Percentiles rank a stretch among this genome's conserved stretches.
Evolutionary conservation across 192 early-diverging fungal genomes (phyloP).

Genomic region (Obelidium mucronatum): DNA sequence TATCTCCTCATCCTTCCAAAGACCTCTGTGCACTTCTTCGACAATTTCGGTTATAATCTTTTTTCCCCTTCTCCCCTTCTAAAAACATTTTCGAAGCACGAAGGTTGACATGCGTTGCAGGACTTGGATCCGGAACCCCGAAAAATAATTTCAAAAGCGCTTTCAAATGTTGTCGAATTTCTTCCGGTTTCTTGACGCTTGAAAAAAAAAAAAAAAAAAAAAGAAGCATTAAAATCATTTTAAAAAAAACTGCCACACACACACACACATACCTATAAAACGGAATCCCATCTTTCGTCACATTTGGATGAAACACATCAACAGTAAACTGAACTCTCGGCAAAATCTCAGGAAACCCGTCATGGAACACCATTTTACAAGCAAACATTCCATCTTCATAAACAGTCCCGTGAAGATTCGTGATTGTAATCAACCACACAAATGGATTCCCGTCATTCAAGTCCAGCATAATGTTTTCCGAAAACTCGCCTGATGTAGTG

Average conservation of each 20-base stretch:
- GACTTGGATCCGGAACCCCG: conserved; percentile 44
- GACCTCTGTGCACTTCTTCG: conserved; percentile 53
- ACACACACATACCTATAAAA: conserved; percentile 50
- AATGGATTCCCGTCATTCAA: conserved; percentile 65
- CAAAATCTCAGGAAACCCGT: conserved; percentile 60
- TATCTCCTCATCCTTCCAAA: conserved; percentile 48
- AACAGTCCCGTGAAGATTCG: conserved; percentile 55
- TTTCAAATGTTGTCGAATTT: conserved; percentile 60
- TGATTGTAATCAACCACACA: conserved; percentile 61
- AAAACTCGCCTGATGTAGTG: conserved; percentile 53
- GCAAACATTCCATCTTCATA: conserved; percentile 70
- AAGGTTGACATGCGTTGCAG: conserved; percentile 55
- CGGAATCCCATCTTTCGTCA: conserved; percentile 64
- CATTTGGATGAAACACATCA: conserved; percentile 68
- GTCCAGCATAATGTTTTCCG: conserved; percentile 53
- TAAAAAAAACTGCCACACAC: not conserved
- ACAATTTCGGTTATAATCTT: conserved; percentile 55
- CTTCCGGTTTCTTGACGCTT: conserved; percentile 53
- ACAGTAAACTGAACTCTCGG: conserved; percentile 62
- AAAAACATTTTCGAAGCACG: conserved; percentile 51
- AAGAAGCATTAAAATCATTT: too few species aligned
- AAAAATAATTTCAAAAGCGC: conserved; percentile 52
- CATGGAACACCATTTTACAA: conserved; percentile 61
- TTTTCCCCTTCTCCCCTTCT: conserved; percentile 42
- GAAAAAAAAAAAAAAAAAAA: not conserved